Evolutionary conservation across 2,329 filamentous ascomycete species (phyloP), one percentile per base, ranked within the genome.

Genomic region (Trichoderma atroviride): DNA sequence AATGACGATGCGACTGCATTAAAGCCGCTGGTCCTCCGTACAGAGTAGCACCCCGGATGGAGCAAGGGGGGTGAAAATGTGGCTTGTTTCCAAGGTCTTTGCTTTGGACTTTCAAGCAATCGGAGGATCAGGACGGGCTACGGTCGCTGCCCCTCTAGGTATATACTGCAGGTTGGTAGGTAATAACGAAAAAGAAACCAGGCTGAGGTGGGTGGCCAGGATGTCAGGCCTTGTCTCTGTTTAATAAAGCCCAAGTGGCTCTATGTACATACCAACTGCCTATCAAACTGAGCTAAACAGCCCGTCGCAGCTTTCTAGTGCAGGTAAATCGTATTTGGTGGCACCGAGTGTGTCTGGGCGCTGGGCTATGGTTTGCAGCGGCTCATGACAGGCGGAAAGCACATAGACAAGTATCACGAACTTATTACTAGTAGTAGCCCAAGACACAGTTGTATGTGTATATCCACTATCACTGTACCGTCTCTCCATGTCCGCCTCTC

Each of bases 361-460:
- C 16, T 19, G 13, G 6, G 57, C 33, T 40, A 31, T 22, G 37
- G n/a, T 57, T 69, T 37, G 35, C 16, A 58, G 37, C 63, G 58
- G 66, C 35, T 62, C 66, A 52, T 57, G 50, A 37, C 50, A 63
- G 35, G 35, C 37, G 35, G 57, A 63, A 57, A 68, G 59, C 52
- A 69, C 52, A 63, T 69, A 59, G 29, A 63, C 59, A 63, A 63
- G 59, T 37, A 40, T 40, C 40, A 59, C 43, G 55, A 31, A 37
- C 14, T 22, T 10, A n/a, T n/a, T n/a, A n/a, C n/a, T n/a, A n/a
- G n/a, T n/a, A n/a, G n/a, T n/a, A 1, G 22, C 2, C 19, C n/a
- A 50, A 50, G 11, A 13, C n/a, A 50, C 10, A 50, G 47, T n/a
- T 24, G 16, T 55, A 6, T n/a, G 19, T 56, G 11, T 27, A 7